Conservation (phyloP, 495 filamentous ascomycete species). For the Pyronema omphalodes region DNA sequence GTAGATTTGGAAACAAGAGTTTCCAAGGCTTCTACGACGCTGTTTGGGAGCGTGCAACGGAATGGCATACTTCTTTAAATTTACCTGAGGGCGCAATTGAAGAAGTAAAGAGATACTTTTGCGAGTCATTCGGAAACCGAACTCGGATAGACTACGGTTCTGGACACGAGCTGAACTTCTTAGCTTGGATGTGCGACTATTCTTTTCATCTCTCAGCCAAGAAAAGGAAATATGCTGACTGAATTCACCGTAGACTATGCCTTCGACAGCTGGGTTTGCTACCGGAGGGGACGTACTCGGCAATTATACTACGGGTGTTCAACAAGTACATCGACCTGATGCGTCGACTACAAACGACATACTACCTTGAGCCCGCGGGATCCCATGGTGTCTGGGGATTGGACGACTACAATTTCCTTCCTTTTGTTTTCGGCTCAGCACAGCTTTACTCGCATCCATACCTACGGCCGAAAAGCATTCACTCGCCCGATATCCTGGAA, state of each 20-base stretch:
- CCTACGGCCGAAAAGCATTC: slow-evolving; percentile 72
- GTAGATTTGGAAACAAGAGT: slow-evolving; percentile 81
- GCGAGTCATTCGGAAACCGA: slow-evolving; percentile 66
- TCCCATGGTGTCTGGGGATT: slow-evolving; percentile 95
- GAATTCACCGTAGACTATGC: slow-evolving; percentile 33
- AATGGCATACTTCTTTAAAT: slow-evolving; percentile 37
- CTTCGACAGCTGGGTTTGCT: slow-evolving; percentile 64
- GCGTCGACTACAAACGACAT: slow-evolving; percentile 65
- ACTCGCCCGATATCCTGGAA: slow-evolving; percentile 68
- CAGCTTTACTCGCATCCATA: slow-evolving; percentile 76
- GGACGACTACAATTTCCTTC: slow-evolving; percentile 94
- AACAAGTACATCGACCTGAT: slow-evolving; percentile 62
- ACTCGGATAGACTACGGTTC: slow-evolving; percentile 92
- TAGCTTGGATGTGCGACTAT: slow-evolving; percentile 51
- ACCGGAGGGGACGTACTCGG: slow-evolving; percentile 42
- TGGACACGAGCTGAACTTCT: slow-evolving; percentile 90
- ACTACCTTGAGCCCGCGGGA: slow-evolving; percentile 88
- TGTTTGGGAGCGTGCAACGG: slow-evolving; percentile 33
- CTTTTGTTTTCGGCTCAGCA: slow-evolving; percentile 82
- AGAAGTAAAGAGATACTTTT: slow-evolving; percentile 64
- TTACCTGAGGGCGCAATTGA: slow-evolving; percentile 38
- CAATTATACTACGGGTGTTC: slow-evolving; percentile 60
- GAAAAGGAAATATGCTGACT: neutral
- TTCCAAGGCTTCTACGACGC: slow-evolving; percentile 73
- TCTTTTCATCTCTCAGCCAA: neutral